Evolutionary conservation across 1,284 basidiomycete genomes (phyloP).

Genomic region (Hemileia vastatrix): DNA sequence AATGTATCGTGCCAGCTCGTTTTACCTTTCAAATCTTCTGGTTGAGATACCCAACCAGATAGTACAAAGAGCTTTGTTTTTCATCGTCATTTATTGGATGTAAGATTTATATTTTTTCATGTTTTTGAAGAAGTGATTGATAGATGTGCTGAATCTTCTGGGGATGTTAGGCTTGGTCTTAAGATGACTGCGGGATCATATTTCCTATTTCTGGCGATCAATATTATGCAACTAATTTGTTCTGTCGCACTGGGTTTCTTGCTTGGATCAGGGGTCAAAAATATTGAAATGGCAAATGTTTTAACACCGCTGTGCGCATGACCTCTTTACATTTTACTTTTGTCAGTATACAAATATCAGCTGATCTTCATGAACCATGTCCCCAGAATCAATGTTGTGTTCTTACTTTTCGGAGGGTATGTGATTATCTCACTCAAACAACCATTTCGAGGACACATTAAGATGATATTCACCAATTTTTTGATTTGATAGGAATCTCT

Average conservation of each 20-base stretch:
- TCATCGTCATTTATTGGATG: constrained; percentile 24
- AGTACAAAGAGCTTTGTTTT: constrained; percentile 23
- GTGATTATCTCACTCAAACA: too few species aligned
- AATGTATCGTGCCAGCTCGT: constrained; percentile 29
- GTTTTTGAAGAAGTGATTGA: too few species aligned
- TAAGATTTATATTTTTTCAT: constrained; percentile 10
- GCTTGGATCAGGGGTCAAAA: neutral
- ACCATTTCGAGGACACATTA: too few species aligned
- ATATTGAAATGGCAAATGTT: neutral
- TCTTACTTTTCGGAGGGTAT: neutral
- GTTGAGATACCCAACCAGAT: constrained; percentile 32
- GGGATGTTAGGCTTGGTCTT: neutral
- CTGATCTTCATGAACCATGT: too few species aligned
- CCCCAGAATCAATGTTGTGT: neutral
- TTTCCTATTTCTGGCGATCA: neutral
- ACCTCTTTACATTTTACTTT: too few species aligned
- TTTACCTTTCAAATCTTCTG: constrained; percentile 30
- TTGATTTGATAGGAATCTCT: too few species aligned
- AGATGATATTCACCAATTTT: too few species aligned
- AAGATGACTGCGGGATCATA: neutral
- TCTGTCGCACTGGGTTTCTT: neutral
- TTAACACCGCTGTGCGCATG: neutral
- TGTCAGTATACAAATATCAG: too few species aligned
- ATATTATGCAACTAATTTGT: neutral
- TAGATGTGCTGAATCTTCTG: too few species aligned